Evolutionary conservation across 441 rosid genomes (phyloP).

Genomic region (Mallotus japonicus): DNA sequence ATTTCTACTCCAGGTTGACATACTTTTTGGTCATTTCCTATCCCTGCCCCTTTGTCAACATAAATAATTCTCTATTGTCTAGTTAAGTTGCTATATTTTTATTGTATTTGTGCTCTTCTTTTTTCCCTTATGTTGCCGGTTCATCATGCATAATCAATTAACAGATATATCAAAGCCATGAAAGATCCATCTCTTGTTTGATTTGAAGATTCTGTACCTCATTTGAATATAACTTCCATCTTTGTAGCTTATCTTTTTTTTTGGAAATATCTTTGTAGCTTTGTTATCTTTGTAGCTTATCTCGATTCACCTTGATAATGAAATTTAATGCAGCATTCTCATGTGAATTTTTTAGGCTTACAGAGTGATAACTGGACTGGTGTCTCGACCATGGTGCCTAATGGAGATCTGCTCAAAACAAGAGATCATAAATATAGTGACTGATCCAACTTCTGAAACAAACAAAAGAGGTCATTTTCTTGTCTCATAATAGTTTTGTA

Average conservation of each 20-base stretch:
- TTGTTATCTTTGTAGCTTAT: no score
- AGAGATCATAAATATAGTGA: conserved; percentile 61
- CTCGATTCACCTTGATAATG: conserved; percentile 1
- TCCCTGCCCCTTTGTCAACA: neutral
- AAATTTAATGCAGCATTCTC: neutral
- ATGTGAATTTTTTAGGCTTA: conserved; percentile 53
- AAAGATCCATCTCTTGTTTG: neutral
- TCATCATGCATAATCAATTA: neutral
- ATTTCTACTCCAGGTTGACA: neutral
- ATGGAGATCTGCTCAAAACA: conserved; percentile 74
- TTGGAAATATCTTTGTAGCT: no score
- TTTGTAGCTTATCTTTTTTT: no score
- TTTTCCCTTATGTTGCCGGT: neutral
- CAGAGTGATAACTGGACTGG: conserved; percentile 72
- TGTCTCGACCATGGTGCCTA: conserved; percentile 77
- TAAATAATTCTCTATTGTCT: no score
- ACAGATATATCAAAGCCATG: neutral
- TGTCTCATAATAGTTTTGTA: neutral
- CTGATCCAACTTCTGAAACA: conserved; percentile 63
- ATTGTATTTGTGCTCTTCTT: neutral
- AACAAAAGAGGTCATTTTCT: conserved; percentile 61
- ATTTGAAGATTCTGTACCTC: neutral
- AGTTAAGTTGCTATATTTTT: neutral
- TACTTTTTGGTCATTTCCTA: neutral
- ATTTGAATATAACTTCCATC: neutral